These are phyloP conservation scores for Boletus barrowsii DNA, from an alignment of 768 basidiomycete species.

Conservation along the genomic window DNA sequence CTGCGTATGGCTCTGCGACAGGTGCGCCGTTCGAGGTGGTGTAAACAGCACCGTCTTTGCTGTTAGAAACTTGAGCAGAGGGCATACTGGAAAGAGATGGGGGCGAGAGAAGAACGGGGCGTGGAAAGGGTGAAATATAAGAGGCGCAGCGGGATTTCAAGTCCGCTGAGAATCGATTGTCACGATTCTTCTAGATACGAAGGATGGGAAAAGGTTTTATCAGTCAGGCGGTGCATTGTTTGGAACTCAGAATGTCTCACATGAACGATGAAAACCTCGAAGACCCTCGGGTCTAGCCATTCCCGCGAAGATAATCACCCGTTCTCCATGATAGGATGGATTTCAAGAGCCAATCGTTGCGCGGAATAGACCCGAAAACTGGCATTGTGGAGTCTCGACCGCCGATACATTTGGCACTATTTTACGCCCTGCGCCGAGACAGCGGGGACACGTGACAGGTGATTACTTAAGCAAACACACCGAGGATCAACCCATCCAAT, in stretches of 20 bases:
- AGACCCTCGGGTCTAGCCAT: background rate
- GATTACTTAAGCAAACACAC: background rate
- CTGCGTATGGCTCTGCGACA: slow-evolving; percentile 70
- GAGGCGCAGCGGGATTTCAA: slow-evolving; percentile 17
- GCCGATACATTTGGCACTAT: background rate
- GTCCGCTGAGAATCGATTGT: slow-evolving; percentile 19
- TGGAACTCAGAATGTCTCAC: slow-evolving; percentile 14
- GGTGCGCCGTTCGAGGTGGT: slow-evolving; percentile 86
- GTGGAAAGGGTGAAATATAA: slow-evolving; percentile 8
- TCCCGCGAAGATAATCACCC: background rate
- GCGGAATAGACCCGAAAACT: slow-evolving; percentile 2
- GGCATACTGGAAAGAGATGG: slow-evolving; percentile 48
- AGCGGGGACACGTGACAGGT: background rate
- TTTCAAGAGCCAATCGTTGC: background rate
- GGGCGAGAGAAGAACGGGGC: slow-evolving; percentile 1
- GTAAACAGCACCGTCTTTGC: slow-evolving; percentile 62
- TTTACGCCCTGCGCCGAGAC: background rate
- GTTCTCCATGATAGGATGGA: background rate
- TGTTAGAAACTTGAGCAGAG: slow-evolving; percentile 53
- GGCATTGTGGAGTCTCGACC: background rate
- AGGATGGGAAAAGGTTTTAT: slow-evolving; percentile 5
- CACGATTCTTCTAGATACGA: slow-evolving; percentile 5
- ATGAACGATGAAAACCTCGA: background rate
- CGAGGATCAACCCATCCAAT: background rate
- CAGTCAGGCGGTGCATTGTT: background rate